phyloP scores from a whole-genome alignment of 2,329 filamentous ascomycete genomes.

The Chrysoporthe cubensis region DNA sequence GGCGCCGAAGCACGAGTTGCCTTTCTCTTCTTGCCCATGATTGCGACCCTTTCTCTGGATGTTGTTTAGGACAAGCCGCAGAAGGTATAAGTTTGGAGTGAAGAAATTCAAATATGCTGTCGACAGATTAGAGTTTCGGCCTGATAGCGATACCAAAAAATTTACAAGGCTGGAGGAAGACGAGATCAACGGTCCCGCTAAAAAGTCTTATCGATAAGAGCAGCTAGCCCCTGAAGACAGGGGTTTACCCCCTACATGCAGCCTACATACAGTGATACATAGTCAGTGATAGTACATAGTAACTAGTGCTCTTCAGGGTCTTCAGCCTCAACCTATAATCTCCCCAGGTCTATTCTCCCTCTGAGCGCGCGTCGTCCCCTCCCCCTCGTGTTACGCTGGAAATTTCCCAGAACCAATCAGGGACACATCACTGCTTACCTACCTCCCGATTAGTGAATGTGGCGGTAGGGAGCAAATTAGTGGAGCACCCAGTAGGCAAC shows the following conservation, averaged over 20 bases:
- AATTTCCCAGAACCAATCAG: not conserved
- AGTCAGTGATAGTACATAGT: not conserved
- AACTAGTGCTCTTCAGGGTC: not conserved
- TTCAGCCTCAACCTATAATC: not conserved
- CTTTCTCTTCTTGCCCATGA: constrained; percentile 74
- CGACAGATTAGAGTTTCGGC: not conserved
- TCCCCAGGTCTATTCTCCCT: not conserved
- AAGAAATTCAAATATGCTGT: not conserved
- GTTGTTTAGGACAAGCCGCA: not conserved
- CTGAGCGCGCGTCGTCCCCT: not conserved
- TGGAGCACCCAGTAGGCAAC: not conserved
- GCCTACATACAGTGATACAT: not conserved
- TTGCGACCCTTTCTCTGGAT: not conserved
- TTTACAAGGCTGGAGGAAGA: not conserved
- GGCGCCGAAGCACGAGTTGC: constrained; percentile 55
- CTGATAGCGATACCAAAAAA: not conserved
- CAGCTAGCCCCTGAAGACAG: not conserved
- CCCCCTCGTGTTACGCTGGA: not conserved
- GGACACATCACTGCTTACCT: not conserved
- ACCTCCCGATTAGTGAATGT: not conserved
- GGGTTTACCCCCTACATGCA: not conserved
- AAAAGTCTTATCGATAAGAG: constrained; percentile 23
- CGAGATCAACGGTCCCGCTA: constrained; percentile 1
- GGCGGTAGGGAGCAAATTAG: not conserved
- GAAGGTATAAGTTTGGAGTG: not conserved